phyloP scores from a whole-genome alignment of 441 rosid genomes.

The Pelargonium cotyledonis region DNA sequence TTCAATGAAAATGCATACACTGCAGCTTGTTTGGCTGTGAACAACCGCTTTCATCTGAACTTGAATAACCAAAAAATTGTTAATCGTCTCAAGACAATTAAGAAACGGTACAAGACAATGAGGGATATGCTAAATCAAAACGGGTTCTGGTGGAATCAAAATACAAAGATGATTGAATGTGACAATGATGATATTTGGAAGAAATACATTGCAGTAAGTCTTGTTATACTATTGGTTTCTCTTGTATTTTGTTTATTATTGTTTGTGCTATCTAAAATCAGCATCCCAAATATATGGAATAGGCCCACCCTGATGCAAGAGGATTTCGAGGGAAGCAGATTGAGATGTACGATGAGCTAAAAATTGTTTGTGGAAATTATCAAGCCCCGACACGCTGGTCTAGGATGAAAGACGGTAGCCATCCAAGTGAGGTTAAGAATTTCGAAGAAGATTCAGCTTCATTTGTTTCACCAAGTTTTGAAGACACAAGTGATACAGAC shows the following conservation, averaged over 20 bases:
- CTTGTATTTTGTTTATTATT: background rate
- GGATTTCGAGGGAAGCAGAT: slow-evolving; percentile 74
- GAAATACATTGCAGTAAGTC: slow-evolving; percentile 62
- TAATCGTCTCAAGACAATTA: slow-evolving; percentile 82
- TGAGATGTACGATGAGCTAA: slow-evolving; percentile 80
- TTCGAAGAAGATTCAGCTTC: slow-evolving; percentile 73
- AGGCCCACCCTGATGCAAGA: slow-evolving; percentile 74
- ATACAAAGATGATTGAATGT: slow-evolving; percentile 55
- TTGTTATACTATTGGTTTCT: background rate
- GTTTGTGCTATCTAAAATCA: background rate
- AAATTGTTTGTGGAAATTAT: slow-evolving; percentile 72
- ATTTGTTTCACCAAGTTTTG: slow-evolving; percentile 51
- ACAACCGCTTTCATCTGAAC: slow-evolving; percentile 55
- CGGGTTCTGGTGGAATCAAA: slow-evolving; percentile 75
- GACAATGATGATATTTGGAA: slow-evolving; percentile 76
- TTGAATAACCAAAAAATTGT: slow-evolving; percentile 74
- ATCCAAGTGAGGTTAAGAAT: slow-evolving; percentile 32
- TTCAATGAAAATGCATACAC: slow-evolving; percentile 77
- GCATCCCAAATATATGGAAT: slow-evolving; percentile 18
- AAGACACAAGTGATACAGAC: slow-evolving; percentile 60
- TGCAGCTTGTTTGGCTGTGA: slow-evolving; percentile 72
- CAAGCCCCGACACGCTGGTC: slow-evolving; percentile 67
- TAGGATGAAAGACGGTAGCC: slow-evolving; percentile 56
- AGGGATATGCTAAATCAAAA: slow-evolving; percentile 67
- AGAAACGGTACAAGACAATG: slow-evolving; percentile 79